phyloP scores from a whole-genome alignment of 2,329 filamentous ascomycete species.

The Ceratocystiopsis sp. region DNA sequence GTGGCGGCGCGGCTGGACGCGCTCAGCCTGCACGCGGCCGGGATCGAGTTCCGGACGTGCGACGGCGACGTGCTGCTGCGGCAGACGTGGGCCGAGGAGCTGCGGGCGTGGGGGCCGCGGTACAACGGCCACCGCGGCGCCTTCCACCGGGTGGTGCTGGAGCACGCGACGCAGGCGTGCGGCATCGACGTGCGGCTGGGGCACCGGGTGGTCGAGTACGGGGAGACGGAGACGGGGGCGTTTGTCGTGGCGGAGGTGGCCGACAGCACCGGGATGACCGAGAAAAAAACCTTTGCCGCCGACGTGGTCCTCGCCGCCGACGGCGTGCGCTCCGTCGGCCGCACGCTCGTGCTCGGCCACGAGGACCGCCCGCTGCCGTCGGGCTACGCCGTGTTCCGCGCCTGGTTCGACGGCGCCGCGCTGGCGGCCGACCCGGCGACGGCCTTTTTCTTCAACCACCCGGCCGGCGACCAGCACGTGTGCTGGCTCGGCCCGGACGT shows the following conservation, averaged over 20 bases:
- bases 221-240: conserved; percentile 28
- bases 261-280: background rate
- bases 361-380: conserved; percentile 26
- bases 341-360: conserved; percentile 26
- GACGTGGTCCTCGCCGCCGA: conserved; percentile 32
- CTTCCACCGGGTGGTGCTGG: conserved; percentile 31
- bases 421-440: conserved; percentile 10
- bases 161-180: conserved; percentile 31
- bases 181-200: conserved; percentile 34
- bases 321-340: conserved; percentile 29
- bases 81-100: conserved; percentile 8
- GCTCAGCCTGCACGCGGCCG: conserved; percentile 28
- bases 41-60: conserved; percentile 7
- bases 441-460: conserved; percentile 7
- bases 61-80: conserved; percentile 6
- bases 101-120: conserved; percentile 22
- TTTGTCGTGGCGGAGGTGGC: conserved; percentile 27
- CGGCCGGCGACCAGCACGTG: conserved; percentile 30
- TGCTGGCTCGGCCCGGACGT: conserved; percentile 36
- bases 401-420: conserved; percentile 21
- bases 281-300: conserved; percentile 14
- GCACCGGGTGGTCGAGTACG: conserved; percentile 29
- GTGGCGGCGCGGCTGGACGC: conserved; percentile 29
- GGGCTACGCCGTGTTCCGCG: conserved; percentile 28
- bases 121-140: conserved; percentile 38